These are phyloP conservation scores for Phytophthora parvispora DNA, from an alignment of 352 stramenopile genomes.

Conservation along the genomic window DNA sequence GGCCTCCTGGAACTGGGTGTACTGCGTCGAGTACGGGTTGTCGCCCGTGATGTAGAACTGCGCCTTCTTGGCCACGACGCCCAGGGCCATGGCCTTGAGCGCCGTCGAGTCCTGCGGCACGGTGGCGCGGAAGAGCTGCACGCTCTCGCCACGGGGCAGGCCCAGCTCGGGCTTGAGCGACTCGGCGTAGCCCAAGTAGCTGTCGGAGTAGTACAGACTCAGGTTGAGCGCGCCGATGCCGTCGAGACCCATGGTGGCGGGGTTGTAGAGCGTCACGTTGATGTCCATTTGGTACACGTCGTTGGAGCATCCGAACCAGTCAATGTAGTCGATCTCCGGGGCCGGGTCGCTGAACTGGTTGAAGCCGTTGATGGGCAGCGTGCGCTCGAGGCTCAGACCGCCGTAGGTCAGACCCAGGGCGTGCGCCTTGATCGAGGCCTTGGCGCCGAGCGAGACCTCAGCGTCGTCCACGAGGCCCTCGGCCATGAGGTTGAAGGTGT, in stretches of 20 bases:
- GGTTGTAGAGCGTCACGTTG: slow-evolving; percentile 72
- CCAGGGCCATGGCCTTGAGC: slow-evolving; percentile 51
- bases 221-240: slow-evolving; percentile 77
- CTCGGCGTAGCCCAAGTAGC: slow-evolving; percentile 72
- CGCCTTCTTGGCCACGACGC: slow-evolving; percentile 40
- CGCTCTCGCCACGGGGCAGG: slow-evolving; percentile 56
- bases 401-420: slow-evolving; percentile 58
- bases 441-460: slow-evolving; percentile 47
- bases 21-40: slow-evolving; percentile 55
- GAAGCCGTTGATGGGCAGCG: slow-evolving; percentile 55
- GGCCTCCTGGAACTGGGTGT: slow-evolving; percentile 49
- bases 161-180: slow-evolving; percentile 52
- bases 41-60: slow-evolving; percentile 71
- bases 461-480: slow-evolving; percentile 43
- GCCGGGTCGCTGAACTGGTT: slow-evolving; percentile 63
- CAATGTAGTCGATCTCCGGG: slow-evolving; percentile 66
- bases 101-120: slow-evolving; percentile 43
- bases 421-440: slow-evolving; percentile 52
- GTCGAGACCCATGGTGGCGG: slow-evolving; percentile 55
- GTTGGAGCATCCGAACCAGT: slow-evolving; percentile 51
- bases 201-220: slow-evolving; percentile 69
- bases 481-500: slow-evolving; percentile 58
- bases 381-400: slow-evolving; percentile 59
- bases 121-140: slow-evolving; percentile 61
- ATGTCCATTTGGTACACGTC: slow-evolving; percentile 62